Base-by-base conservation (phyloP, 2,329 filamentous ascomycete genomes). In the Diplodia intermedia region DNA sequence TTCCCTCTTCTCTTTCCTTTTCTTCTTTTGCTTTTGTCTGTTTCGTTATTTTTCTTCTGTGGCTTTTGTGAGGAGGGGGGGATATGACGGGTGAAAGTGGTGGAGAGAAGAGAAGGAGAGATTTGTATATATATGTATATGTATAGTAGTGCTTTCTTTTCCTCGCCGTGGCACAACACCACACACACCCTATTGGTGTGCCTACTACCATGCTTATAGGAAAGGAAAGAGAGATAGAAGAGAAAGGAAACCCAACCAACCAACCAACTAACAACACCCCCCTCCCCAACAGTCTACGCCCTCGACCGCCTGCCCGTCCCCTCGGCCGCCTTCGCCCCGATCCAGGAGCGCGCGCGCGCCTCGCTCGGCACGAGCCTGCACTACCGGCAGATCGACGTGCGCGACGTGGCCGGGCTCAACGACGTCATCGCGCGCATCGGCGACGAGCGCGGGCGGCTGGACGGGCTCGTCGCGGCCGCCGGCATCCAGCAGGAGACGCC, bases 401-500 rank as follows among this genome's bases (percentile, higher is more conserved):
- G 91, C 36, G 88, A 95, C 75, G 88, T 90, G 26, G 82, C 84
- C 4, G 79, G 83, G 49, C 84, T 97, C 55, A 90, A 94, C 76
- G 82, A 82, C 52, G 85, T 91, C 65, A 84, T 96, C 57, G 83
- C 86, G 71, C 83, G 82, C 12, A 95, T 97, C 71, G 91, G 88
- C 18, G 83, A 88, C 62, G 80, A 86, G 69, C 87, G 93, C 71
- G 90, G 90, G 6, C 87, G 90, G 18, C 80, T 97, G 70, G 92
- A 97, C 75, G 93, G 93, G 0, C 81, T 97, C 67, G 88, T 97
- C 57, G 89, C 89, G 0, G 89, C 89, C 0, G 90, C 90, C 0
- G 90, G 89, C 1, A 91, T 93, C 73, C 92, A 97, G 80, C 91
- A 96, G 79, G 92, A 96, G 80, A 93, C 89, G 0, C 81, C 91